Evolutionary conservation across 2,329 filamentous ascomycete genomes (phyloP).

Genomic region (Podosphaera fusca): DNA sequence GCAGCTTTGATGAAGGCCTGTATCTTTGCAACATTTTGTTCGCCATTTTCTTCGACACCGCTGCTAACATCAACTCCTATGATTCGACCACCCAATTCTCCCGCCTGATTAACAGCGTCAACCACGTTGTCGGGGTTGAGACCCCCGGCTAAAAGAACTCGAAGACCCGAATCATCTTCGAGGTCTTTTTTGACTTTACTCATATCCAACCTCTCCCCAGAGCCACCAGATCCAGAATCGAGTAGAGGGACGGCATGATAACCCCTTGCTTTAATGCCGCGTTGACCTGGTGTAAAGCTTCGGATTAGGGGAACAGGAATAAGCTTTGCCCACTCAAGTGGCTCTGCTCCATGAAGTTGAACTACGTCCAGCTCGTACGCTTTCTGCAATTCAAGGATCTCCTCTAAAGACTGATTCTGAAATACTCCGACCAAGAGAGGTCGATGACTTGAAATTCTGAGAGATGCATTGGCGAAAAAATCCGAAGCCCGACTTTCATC

Average conservation of each 20-base stretch:
- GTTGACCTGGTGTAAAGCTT: slow-evolving; percentile 52
- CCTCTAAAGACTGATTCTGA: slow-evolving; percentile 65
- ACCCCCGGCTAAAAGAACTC: slow-evolving; percentile 66
- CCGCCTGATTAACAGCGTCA: slow-evolving; percentile 38
- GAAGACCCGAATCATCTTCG: slow-evolving; percentile 42
- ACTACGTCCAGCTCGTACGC: slow-evolving; percentile 65
- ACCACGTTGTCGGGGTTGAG: slow-evolving; percentile 59
- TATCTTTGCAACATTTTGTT: slow-evolving; percentile 66
- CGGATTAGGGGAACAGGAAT: slow-evolving; percentile 83
- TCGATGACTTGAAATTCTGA: slow-evolving; percentile 28
- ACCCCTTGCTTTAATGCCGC: slow-evolving; percentile 41
- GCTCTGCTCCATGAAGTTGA: slow-evolving; percentile 80
- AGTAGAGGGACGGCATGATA: slow-evolving; percentile 69
- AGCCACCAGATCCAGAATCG: slow-evolving; percentile 65
- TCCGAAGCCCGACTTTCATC: slow-evolving; percentile 25
- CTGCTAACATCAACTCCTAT: slow-evolving; percentile 83
- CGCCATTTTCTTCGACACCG: slow-evolving; percentile 66
- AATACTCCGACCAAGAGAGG: slow-evolving; percentile 84
- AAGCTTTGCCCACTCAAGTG: slow-evolving; percentile 70
- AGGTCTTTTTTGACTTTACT: slow-evolving; percentile 44
- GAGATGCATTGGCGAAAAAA: slow-evolving; percentile 41
- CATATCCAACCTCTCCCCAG: slow-evolving; percentile 56
- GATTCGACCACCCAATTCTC: slow-evolving; percentile 35
- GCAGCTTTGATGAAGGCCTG: slow-evolving; percentile 53
- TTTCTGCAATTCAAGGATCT: slow-evolving; percentile 58